Percentiles rank a stretch among this genome's conserved stretches.
phyloP scores from a whole-genome alignment of 345 rosid species.

The Atalantia buxifolia region DNA sequence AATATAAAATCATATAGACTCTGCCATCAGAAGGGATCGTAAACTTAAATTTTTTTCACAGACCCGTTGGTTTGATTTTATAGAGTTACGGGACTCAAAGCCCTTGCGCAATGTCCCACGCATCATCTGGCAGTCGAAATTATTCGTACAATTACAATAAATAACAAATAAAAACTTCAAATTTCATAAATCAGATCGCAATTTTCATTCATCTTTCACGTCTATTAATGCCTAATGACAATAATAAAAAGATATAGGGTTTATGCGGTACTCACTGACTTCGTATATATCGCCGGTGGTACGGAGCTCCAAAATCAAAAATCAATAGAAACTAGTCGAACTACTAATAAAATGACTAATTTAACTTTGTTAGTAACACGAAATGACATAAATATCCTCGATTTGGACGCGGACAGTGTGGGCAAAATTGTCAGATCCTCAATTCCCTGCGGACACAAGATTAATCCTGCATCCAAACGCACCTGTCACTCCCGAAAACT shows the following conservation, averaged over 20 bases:
- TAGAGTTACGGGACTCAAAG: conserved; percentile 23
- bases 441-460: not conserved
- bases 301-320: not conserved
- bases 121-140: conserved; percentile 20
- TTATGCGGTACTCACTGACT: not conserved
- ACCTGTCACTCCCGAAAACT: not conserved
- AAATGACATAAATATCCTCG: not conserved
- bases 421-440: not conserved
- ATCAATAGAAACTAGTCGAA: too few relatives aligned
- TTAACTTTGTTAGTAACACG: not conserved
- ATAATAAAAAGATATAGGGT: not conserved
- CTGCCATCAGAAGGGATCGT: conserved; percentile 17
- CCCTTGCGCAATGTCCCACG: conserved; percentile 35
- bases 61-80: not conserved
- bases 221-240: too few relatives aligned
- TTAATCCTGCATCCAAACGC: not conserved
- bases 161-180: not conserved
- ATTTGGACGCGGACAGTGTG: not conserved
- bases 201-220: not conserved
- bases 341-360: too few relatives aligned
- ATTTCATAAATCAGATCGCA: not conserved
- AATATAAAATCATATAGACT: not conserved
- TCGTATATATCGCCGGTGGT: not conserved
- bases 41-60: conserved; percentile 16
- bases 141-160: not conserved